Base-by-base conservation (phyloP, 1,284 basidiomycete genomes). In the Wolfiporia cocos region DNA sequence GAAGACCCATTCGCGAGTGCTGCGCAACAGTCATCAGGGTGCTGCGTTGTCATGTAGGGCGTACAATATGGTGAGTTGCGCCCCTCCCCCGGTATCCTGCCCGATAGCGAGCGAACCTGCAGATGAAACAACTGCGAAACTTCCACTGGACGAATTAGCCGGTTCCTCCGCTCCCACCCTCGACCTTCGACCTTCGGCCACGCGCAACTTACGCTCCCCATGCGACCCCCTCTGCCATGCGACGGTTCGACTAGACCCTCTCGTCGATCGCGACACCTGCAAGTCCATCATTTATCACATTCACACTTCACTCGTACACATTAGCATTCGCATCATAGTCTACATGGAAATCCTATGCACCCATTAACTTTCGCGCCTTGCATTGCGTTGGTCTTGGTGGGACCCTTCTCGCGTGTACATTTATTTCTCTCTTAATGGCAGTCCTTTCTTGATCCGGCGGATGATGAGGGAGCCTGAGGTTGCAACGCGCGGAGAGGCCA, bases 1-100 rank as follows among this genome's bases (percentile, higher is more conserved):
- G 87, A 92, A 62, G 90, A 93, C 61, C 91, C 91, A 39, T 92
- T 90, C 61, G 45, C n/a, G n/a, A n/a, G 37, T 21, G 86, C 85
- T 43, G 85, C 86, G 47, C 81, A 74, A 46, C 81, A 73, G 49
- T 68, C 43, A 36, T 21, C 71, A 14, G 65, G 73, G 17, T 47
- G 81, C 31, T 56, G 54, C 39, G 36, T 47, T 18, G 37, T 54
- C 31, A 54, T 54, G 52, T 56, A 47, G 49, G 40, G 15, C 30
- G 17, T 15, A 14, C 12, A n/a, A n/a, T n/a, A n/a, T n/a, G n/a
- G n/a, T n/a, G n/a, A n/a, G n/a, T n/a, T n/a, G n/a, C 21, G 12
- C 41, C 19, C n/a, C 26, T 26, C 4, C 5, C 34, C 9, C 18
- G 42, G 6, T 22, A 21, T 32, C 14, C 30, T 23, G 4, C 10